Conservation (phyloP, 2,329 filamentous ascomycete genomes). For the Helotiales sp. region DNA sequence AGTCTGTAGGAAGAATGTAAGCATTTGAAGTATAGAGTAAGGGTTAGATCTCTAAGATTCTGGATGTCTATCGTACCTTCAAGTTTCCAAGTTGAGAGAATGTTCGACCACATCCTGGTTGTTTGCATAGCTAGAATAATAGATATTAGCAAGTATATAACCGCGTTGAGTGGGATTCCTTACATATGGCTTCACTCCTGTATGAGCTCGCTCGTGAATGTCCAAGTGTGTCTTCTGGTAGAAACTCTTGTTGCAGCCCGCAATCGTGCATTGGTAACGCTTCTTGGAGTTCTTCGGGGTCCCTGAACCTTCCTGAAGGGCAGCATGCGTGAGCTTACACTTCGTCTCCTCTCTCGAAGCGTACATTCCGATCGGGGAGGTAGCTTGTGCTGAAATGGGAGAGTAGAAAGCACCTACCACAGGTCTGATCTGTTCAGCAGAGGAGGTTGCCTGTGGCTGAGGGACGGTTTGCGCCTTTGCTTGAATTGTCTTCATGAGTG, state of each 20-base stretch:
- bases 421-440: constrained; percentile 32
- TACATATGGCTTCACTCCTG: constrained; percentile 88
- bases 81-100: constrained; percentile 93
- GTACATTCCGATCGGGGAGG: constrained; percentile 13
- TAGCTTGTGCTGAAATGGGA: constrained; percentile 41
- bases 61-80: constrained; percentile 59
- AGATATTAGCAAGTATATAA: constrained; percentile 32
- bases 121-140: constrained; percentile 59
- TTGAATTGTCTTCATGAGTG: constrained; percentile 88
- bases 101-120: constrained; percentile 73
- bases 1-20: constrained; percentile 57
- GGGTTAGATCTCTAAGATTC: not conserved
- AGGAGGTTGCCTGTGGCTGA: constrained; percentile 37
- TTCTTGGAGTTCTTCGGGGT: constrained; percentile 49
- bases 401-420: constrained; percentile 40
- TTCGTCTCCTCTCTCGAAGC: constrained; percentile 23
- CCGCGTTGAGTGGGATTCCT: constrained; percentile 46
- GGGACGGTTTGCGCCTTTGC: constrained; percentile 57
- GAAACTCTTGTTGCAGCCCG: constrained; percentile 81
- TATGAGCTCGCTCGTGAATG: constrained; percentile 87
- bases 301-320: constrained; percentile 31
- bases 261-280: constrained; percentile 74
- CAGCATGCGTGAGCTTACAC: constrained; percentile 34
- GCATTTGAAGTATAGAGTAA: constrained; percentile 10
- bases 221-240: constrained; percentile 91